These are phyloP conservation scores for Graphiopsis chlorocephala DNA, from an alignment of 2,329 filamentous ascomycete species.

Conservation along the genomic window DNA sequence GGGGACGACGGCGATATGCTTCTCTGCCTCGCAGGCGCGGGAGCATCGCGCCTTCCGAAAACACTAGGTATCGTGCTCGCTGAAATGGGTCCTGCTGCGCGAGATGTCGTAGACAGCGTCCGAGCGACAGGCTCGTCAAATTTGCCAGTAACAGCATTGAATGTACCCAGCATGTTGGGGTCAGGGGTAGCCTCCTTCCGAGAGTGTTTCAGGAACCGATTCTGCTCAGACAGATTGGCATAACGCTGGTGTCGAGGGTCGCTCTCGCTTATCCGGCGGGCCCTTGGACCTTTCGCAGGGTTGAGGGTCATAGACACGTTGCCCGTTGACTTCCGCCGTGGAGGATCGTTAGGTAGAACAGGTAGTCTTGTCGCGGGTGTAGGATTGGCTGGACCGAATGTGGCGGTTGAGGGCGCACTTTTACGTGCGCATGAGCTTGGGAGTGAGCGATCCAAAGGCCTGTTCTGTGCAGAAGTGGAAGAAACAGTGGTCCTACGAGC, in stretches of 20 bases:
- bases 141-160: constrained; percentile 32
- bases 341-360: not conserved
- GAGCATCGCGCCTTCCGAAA: constrained; percentile 15
- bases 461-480: not conserved
- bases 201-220: constrained; percentile 24
- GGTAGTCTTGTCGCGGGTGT: not conserved
- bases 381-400: not conserved
- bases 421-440: constrained; percentile 18
- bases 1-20: constrained; percentile 13
- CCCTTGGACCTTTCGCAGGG: not conserved
- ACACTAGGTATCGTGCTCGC: constrained; percentile 7
- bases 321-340: not conserved
- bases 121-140: not conserved
- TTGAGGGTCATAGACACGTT: not conserved
- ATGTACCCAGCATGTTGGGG: constrained; percentile 23
- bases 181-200: constrained; percentile 30
- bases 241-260: constrained; percentile 24
- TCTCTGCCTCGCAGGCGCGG: constrained; percentile 14
- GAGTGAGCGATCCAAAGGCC: not conserved
- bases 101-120: not conserved
- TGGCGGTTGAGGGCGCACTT: constrained; percentile 14
- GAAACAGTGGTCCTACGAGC: not conserved
- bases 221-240: constrained; percentile 23
- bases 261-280: constrained; percentile 9
- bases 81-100: not conserved